Evolutionary conservation across 164 flowering plant genomes (phyloP).

Genomic region (Dillenia turbinata): DNA sequence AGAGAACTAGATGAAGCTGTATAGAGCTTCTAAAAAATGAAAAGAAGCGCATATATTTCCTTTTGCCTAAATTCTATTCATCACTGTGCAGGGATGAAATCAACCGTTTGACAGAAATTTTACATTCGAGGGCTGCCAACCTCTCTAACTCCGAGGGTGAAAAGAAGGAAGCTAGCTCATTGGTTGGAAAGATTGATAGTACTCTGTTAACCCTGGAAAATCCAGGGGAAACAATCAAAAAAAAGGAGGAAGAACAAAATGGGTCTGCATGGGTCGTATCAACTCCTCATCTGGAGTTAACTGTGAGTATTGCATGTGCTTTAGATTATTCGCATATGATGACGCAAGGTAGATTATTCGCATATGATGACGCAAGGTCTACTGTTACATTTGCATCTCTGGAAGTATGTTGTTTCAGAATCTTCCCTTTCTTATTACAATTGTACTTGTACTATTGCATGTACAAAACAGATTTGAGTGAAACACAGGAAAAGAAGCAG

Average conservation of each 20-base stretch:
- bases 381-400: no score
- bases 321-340: no score
- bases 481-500: no score
- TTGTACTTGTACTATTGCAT: no score
- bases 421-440: no score
- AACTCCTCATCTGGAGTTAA: constrained; percentile 26
- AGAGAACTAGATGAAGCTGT: no score
- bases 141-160: constrained; percentile 25
- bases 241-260: constrained; percentile 21
- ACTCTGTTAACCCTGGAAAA: constrained; percentile 15
- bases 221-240: constrained; percentile 13
- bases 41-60: not conserved
- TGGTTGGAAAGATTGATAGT: constrained; percentile 15
- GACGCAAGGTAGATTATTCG: no score
- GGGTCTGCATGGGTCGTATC: constrained; percentile 21
- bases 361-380: no score
- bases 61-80: constrained; percentile 2
- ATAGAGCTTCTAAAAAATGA: not conserved
- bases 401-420: no score
- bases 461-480: no score
- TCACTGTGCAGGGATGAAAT: constrained; percentile 60
- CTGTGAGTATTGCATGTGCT: constrained; percentile 27
- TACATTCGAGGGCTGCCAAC: constrained; percentile 50
- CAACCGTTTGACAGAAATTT: constrained; percentile 47
- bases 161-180: constrained; percentile 11